These are phyloP conservation scores for Alternaria sp. DNA, from an alignment of 2,329 filamentous ascomycete genomes.

Conservation along the genomic window DNA sequence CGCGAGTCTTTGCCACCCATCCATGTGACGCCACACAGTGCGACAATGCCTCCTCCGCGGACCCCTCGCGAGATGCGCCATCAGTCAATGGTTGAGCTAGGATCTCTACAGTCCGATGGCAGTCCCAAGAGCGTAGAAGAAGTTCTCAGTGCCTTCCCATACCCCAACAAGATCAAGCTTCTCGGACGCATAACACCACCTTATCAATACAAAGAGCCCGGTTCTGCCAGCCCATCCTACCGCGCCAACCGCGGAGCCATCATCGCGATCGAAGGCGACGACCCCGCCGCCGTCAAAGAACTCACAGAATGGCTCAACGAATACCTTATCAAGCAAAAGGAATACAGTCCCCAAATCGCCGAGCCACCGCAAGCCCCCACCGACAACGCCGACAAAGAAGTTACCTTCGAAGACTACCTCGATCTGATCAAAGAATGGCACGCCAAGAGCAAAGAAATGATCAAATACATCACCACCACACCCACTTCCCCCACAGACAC, in stretches of 20 bases:
- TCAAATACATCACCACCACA: slow-evolving; percentile 58
- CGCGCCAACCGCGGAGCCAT: slow-evolving; percentile 70
- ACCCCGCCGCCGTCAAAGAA: slow-evolving; percentile 66
- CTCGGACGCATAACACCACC: slow-evolving; percentile 78
- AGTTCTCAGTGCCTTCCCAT: slow-evolving; percentile 77
- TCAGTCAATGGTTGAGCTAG: slow-evolving; percentile 17
- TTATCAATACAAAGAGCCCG: slow-evolving; percentile 47
- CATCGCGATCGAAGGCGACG: slow-evolving; percentile 81
- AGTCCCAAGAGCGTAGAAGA: slow-evolving; percentile 63
- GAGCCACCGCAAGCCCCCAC: slow-evolving; percentile 54
- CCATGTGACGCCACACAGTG: slow-evolving; percentile 40
- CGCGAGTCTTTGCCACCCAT: slow-evolving; percentile 45
- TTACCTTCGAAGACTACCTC: slow-evolving; percentile 64
- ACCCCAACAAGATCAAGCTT: slow-evolving; percentile 76
- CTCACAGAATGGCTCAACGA: slow-evolving; percentile 70
- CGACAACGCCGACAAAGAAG: slow-evolving; percentile 43
- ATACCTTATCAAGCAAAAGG: slow-evolving; percentile 59
- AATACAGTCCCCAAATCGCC: slow-evolving; percentile 58
- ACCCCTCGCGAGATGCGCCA: slow-evolving; percentile 39
- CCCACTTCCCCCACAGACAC: slow-evolving; percentile 11
- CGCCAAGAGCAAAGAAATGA: slow-evolving; percentile 73
- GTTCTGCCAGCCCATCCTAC: slow-evolving; percentile 37
- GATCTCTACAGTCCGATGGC: neutral
- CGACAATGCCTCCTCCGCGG: slow-evolving; percentile 39
- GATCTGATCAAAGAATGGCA: slow-evolving; percentile 77